These are phyloP conservation scores for Mrakia hoshinonis DNA, from an alignment of 768 basidiomycete genomes.

Conservation along the genomic window DNA sequence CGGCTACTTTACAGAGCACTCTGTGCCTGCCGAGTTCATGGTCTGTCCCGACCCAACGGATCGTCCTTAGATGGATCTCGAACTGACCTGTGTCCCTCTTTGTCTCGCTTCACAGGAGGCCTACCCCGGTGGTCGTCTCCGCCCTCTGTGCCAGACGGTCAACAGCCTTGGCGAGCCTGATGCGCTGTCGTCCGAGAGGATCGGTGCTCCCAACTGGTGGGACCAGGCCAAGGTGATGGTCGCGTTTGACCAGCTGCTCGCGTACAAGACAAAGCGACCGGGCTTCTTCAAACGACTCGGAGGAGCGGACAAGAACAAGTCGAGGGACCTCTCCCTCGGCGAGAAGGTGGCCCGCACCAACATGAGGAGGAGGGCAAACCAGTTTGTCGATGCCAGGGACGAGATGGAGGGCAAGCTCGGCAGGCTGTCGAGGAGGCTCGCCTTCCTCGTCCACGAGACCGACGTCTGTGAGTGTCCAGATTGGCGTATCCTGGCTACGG, in stretches of 20 bases:
- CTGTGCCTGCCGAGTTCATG: slow-evolving; percentile 61
- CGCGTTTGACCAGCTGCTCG: slow-evolving; percentile 77
- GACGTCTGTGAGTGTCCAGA: slow-evolving; percentile 49
- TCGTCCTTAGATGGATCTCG: background rate
- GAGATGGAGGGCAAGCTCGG: slow-evolving; percentile 49
- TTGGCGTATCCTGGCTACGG: background rate
- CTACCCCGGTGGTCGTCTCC: slow-evolving; percentile 83
- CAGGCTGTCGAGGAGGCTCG: slow-evolving; percentile 69
- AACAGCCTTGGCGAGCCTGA: slow-evolving; percentile 71
- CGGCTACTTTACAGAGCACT: slow-evolving; percentile 31
- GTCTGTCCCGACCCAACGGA: background rate
- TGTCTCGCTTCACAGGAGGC: slow-evolving; percentile 51
- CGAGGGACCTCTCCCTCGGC: slow-evolving; percentile 61
- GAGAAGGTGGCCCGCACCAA: slow-evolving; percentile 80
- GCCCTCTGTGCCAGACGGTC: slow-evolving; percentile 83
- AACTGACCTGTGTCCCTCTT: background rate
- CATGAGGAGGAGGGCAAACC: slow-evolving; percentile 86
- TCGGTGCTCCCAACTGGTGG: slow-evolving; percentile 91
- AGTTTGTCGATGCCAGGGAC: slow-evolving; percentile 75
- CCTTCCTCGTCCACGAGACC: slow-evolving; percentile 84
- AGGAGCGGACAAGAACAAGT: slow-evolving; percentile 60
- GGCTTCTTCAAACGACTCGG: slow-evolving; percentile 76
- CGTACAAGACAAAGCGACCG: slow-evolving; percentile 85
- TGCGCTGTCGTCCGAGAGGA: slow-evolving; percentile 75
- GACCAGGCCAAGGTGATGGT: slow-evolving; percentile 81